A percentile compares a stretch with the other conserved stretches of the same genome.
phyloP scores from a whole-genome alignment of 768 basidiomycete species.

The Cystobasidium onofrii region DNA sequence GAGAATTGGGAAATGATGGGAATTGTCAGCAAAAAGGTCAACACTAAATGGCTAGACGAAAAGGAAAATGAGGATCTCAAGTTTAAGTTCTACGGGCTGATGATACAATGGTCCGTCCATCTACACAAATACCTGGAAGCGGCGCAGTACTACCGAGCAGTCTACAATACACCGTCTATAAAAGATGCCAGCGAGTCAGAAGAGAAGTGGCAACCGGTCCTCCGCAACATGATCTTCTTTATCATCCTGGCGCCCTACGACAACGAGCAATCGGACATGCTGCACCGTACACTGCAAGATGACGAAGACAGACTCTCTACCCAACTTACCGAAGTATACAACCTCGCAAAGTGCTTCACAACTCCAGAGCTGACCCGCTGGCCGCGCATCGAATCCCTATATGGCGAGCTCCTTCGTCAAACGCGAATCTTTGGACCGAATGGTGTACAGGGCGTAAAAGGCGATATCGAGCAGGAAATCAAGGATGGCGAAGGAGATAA shows the following conservation, averaged over 20 bases:
- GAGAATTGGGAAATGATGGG: slow-evolving; percentile 83
- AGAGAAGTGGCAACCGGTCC: slow-evolving; percentile 53
- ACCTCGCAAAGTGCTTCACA: slow-evolving; percentile 85
- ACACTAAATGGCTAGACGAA: slow-evolving; percentile 82
- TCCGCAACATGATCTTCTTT: slow-evolving; percentile 92
- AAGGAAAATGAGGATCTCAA: slow-evolving; percentile 90
- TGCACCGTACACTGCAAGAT: slow-evolving; percentile 74
- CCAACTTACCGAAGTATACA: slow-evolving; percentile 55
- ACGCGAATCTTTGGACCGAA: slow-evolving; percentile 65
- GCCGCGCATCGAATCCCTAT: slow-evolving; percentile 83
- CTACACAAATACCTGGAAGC: slow-evolving; percentile 80
- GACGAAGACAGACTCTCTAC: slow-evolving; percentile 54
- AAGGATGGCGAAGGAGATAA: slow-evolving; percentile 50
- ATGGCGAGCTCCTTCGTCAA: slow-evolving; percentile 70
- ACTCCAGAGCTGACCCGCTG: slow-evolving; percentile 91
- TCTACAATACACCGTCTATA: slow-evolving; percentile 94
- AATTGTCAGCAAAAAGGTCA: slow-evolving; percentile 87
- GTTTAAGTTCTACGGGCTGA: slow-evolving; percentile 88
- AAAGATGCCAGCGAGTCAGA: slow-evolving; percentile 47
- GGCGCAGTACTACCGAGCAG: slow-evolving; percentile 88
- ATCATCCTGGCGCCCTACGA: slow-evolving; percentile 85
- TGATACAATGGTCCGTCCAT: slow-evolving; percentile 88
- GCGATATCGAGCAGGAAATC: slow-evolving; percentile 45
- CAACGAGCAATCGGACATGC: slow-evolving; percentile 95
- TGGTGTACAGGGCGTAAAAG: slow-evolving; percentile 38